phyloP scores from a whole-genome alignment of 1,284 basidiomycete genomes.

The Naganishia sp. region DNA sequence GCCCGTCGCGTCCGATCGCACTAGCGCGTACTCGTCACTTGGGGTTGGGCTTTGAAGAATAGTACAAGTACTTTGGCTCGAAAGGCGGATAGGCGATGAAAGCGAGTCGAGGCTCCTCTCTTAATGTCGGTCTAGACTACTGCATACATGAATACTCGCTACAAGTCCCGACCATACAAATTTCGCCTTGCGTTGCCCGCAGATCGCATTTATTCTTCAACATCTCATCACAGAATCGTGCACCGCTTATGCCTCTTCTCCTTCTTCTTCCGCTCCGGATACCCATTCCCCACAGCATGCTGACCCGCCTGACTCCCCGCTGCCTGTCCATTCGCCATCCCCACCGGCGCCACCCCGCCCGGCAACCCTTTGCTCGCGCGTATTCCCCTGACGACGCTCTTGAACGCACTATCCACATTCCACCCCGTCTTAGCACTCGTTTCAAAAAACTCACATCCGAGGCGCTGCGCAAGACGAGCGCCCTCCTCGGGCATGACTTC shows the following conservation, averaged over 20 bases:
- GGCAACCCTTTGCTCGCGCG: conserved; percentile 42
- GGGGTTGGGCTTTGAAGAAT: no score
- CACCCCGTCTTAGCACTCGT: conserved; percentile 92
- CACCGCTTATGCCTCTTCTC: conserved; percentile 51
- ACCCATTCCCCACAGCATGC: conserved; percentile 8
- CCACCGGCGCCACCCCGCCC: conserved; percentile 3
- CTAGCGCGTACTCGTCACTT: no score
- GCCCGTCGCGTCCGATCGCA: neutral
- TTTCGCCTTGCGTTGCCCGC: no score
- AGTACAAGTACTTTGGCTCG: no score
- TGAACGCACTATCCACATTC: conserved; percentile 94
- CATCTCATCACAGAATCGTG: conserved; percentile 45
- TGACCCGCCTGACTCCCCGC: neutral
- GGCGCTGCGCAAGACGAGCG: conserved; percentile 74
- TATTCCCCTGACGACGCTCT: conserved; percentile 83
- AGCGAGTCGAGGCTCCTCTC: no score
- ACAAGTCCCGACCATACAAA: no score
- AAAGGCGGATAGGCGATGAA: no score
- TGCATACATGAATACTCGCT: no score
- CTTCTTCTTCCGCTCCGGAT: conserved; percentile 19
- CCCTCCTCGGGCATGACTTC: conserved; percentile 90
- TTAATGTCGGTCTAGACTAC: no score
- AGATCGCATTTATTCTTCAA: no score
- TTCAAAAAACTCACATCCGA: conserved; percentile 94
- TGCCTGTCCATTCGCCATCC: neutral